Evolutionary conservation across 805 yeast genomes (phyloP).

Genomic region (Candida mattraensis): DNA sequence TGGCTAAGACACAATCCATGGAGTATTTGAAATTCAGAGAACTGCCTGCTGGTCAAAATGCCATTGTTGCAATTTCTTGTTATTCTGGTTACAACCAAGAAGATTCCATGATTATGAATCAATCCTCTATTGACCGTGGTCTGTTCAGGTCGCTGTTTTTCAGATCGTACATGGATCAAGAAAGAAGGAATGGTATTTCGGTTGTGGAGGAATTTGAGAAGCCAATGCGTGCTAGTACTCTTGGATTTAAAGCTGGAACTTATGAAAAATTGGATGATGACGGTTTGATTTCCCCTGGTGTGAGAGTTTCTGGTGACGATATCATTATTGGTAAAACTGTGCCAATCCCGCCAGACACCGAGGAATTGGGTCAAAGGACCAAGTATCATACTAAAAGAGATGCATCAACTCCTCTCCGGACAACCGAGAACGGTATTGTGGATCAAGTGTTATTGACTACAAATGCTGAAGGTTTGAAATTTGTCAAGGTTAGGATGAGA

Average conservation of each 20-base stretch:
- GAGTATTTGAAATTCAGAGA: constrained; percentile 96
- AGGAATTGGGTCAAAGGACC: constrained; percentile 97
- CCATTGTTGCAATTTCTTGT: constrained; percentile 96
- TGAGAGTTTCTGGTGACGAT: constrained; percentile 98
- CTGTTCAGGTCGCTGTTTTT: constrained; percentile 93
- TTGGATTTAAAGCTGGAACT: constrained; percentile 96
- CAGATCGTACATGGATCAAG: constrained; percentile 98
- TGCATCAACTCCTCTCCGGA: constrained; percentile 95
- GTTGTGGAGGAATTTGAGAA: constrained; percentile 97
- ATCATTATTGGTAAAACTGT: constrained; percentile 98
- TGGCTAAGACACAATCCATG: constrained; percentile 98
- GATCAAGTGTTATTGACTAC: constrained; percentile 97
- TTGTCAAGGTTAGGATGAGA: constrained; percentile 98
- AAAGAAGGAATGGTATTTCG: constrained; percentile 97
- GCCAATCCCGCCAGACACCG: constrained; percentile 98
- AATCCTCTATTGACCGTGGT: constrained; percentile 95
- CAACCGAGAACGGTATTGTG: constrained; percentile 97
- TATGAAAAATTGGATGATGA: constrained; percentile 98
- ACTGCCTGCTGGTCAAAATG: constrained; percentile 98
- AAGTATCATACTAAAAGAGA: constrained; percentile 98
- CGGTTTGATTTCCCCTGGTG: constrained; percentile 97
- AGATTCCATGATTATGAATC: constrained; percentile 99
- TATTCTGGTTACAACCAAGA: constrained; percentile 99
- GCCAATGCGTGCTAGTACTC: constrained; percentile 91
- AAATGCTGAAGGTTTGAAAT: constrained; percentile 96